These are phyloP conservation scores for Gossypium davidsonii DNA, from an alignment of 441 rosid species.

Conservation along the genomic window DNA sequence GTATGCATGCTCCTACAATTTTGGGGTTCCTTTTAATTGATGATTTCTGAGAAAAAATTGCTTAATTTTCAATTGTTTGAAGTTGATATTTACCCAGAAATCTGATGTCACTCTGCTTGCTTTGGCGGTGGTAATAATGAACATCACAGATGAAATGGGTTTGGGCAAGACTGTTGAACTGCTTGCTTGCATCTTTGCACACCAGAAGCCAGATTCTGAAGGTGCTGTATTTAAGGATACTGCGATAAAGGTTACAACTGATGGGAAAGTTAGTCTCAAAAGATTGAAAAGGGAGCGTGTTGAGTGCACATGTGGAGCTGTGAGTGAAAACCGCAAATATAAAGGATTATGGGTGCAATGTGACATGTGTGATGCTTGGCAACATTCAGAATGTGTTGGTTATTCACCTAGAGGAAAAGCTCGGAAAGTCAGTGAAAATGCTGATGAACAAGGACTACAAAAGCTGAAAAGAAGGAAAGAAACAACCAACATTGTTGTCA, in stretches of 20 bases:
- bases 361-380: conserved; percentile 98
- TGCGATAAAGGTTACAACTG: conserved; percentile 26
- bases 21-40: background rate
- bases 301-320: conserved; percentile 97
- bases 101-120: conserved; percentile 17
- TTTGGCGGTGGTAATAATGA: conserved; percentile 25
- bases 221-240: conserved; percentile 21
- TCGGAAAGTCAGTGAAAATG: conserved; percentile 25
- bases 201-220: conserved; percentile 53
- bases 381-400: conserved; percentile 95
- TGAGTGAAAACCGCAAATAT: conserved; percentile 72
- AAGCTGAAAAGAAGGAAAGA: conserved; percentile 47
- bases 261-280: conserved; percentile 39
- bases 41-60: background rate
- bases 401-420: conserved; percentile 71
- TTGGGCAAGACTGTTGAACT: conserved; percentile 95
- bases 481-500: conserved; percentile 37
- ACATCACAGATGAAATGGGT: conserved; percentile 90
- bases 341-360: conserved; percentile 94
- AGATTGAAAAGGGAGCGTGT: conserved; percentile 83
- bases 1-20: background rate
- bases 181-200: conserved; percentile 83
- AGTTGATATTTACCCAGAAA: background rate
- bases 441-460: conserved; percentile 17
- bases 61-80: background rate